Evolutionary conservation across 2,329 filamentous ascomycete species (phyloP).

Genomic region (Pseudogymnoascus sp.): DNA sequence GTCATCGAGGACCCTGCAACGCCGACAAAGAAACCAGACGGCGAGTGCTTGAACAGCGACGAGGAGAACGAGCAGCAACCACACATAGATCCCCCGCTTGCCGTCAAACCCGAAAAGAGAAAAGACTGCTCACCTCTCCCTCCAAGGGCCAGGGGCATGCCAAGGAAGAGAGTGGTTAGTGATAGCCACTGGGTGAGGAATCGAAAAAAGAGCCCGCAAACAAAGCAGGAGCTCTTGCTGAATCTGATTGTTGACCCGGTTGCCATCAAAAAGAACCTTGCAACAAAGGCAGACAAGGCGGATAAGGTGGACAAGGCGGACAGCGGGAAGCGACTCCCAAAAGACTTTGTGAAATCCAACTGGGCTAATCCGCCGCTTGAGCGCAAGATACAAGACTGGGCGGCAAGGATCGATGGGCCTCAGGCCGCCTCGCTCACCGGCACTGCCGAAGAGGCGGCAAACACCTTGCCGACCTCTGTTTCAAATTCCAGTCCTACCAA

Average conservation of each 20-base stretch:
- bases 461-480: not conserved
- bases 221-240: not conserved
- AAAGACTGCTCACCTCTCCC: not conserved
- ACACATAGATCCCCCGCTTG: not conserved
- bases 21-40: slow-evolving; percentile 48
- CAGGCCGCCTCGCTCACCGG: not conserved
- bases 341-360: slow-evolving; percentile 43
- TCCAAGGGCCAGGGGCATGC: slow-evolving; percentile 29
- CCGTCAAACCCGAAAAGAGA: slow-evolving; percentile 11
- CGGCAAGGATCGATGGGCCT: slow-evolving; percentile 24
- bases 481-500: not conserved
- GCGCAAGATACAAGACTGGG: slow-evolving; percentile 57
- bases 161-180: slow-evolving; percentile 87
- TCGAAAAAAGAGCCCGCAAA: slow-evolving; percentile 21
- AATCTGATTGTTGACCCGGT: not conserved
- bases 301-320: not conserved
- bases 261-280: not conserved
- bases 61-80: not conserved
- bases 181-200: slow-evolving; percentile 79
- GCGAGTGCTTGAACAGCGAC: not conserved
- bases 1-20: slow-evolving; percentile 45
- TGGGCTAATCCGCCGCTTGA: slow-evolving; percentile 48
- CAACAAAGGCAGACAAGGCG: not conserved
- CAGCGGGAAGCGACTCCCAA: not conserved
- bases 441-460: not conserved